Evolutionary conservation across 208 protist genomes (phyloP), one percentile per base, ranked within the genome.

Genomic region (Acanthamoeba divionensis): DNA sequence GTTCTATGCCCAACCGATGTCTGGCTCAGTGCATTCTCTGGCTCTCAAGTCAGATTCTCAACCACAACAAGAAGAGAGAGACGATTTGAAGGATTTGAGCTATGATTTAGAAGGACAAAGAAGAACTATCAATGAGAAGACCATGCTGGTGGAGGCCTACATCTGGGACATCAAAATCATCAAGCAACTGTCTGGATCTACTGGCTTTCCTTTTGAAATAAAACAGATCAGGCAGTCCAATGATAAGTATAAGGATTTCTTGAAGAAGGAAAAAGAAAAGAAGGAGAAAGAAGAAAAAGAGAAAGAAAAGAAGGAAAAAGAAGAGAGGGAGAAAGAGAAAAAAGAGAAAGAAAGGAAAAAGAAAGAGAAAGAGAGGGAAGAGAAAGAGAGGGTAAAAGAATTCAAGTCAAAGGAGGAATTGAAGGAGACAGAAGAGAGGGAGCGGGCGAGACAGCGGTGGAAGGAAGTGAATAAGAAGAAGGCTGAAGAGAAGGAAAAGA

Each of bases 221-320:
- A 47, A 62, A 36, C 73, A 83, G 31, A 83, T 83, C 48, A 47
- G 73, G 50, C 57, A 47, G 13, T 83, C 73, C 26, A 65, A n/a
- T n/a, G n/a, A n/a, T n/a, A n/a, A n/a, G n/a, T n/a, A n/a, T n/a
- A n/a, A n/a, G n/a, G n/a, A n/a, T n/a, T n/a, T n/a, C n/a, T n/a
- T n/a, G n/a, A n/a, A n/a, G n/a, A n/a, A n/a, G n/a, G n/a, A n/a
- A n/a, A n/a, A n/a, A n/a, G n/a, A n/a, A n/a, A n/a, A n/a, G n/a
- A n/a, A n/a, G n/a, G n/a, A n/a, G n/a, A 88, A 88, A 41, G 38
- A 47, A 6, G 38, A 88, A n/a, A 88, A 88, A 47, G 57, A 88
- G 57, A n/a, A 69, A 47, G 24, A 45, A 12, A 36, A 88, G 79
- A 4, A 13, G 10, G 79, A 88, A 8, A 36, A 38, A 38, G 26